Evolutionary conservation across 2,329 filamentous ascomycete genomes (phyloP).

Genomic region (Pyricularia pennisetigena): DNA sequence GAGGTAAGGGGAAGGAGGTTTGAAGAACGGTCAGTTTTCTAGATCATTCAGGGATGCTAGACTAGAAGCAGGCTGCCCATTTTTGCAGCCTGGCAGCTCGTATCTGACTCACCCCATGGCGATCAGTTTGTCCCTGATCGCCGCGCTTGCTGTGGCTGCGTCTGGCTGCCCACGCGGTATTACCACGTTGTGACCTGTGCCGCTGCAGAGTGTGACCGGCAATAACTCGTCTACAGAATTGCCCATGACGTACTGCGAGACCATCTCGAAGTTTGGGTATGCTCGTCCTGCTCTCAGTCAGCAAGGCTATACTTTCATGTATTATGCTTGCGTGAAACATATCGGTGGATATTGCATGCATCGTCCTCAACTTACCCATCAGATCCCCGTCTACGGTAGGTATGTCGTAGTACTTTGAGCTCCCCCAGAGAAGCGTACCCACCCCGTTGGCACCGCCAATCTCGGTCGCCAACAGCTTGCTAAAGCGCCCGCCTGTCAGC

Average conservation of each 20-base stretch:
- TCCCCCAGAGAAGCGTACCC: slow-evolving; percentile 45
- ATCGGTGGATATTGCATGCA: not conserved
- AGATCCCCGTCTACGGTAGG: slow-evolving; percentile 44
- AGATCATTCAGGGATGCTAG: slow-evolving; percentile 9
- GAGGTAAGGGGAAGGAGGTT: slow-evolving; percentile 38
- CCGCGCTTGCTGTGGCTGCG: slow-evolving; percentile 23
- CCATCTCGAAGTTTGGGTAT: slow-evolving; percentile 17
- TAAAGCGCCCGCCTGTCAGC: slow-evolving; percentile 40
- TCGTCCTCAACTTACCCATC: slow-evolving; percentile 29
- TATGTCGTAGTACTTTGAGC: slow-evolving; percentile 34
- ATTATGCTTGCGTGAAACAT: not conserved
- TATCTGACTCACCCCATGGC: slow-evolving; percentile 36
- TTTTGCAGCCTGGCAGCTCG: slow-evolving; percentile 8
- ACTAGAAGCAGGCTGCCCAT: not conserved
- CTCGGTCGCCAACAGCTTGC: slow-evolving; percentile 50
- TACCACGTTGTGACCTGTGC: slow-evolving; percentile 13
- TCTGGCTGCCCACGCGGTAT: slow-evolving; percentile 12
- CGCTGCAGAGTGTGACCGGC: slow-evolving; percentile 14
- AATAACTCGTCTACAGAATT: slow-evolving; percentile 17
- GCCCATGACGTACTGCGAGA: slow-evolving; percentile 19
- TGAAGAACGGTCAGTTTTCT: slow-evolving; percentile 37
- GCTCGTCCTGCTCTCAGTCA: slow-evolving; percentile 11
- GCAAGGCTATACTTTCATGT: not conserved
- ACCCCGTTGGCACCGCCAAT: slow-evolving; percentile 60
- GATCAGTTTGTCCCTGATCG: slow-evolving; percentile 41